Base-by-base conservation (phyloP, 805 yeast species). In the Wickerhamomyces subpelliculosus region DNA sequence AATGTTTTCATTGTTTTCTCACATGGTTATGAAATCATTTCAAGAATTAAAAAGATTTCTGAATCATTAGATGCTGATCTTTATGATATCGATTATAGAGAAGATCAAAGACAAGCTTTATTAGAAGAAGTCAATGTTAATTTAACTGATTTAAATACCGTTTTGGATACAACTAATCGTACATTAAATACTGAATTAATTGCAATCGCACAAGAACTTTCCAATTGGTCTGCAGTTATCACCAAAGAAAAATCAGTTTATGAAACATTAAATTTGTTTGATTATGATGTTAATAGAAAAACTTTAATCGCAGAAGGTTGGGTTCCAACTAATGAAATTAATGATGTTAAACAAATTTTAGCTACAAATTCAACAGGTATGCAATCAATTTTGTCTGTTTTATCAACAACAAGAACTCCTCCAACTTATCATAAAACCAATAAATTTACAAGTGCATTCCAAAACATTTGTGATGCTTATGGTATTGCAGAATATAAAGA, bases 361-460 rank as follows among this genome's bases (percentile, higher is more conserved):
- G 34, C 82, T 75, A 36, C 84, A 78, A 24, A 86, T 78, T 66
- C 87, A 86, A 32, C 82, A 84, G 95, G 73, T 75, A 27, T 58
- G 14, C 67, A 66, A 43, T 70, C 75, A 2, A 67, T 77, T 26
- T 63, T 78, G 19, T 80, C 81, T 54, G 75, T 77, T 18, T 58
- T 84, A 38, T 63, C 71, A 35, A 84, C 90, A 0, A 76, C 75
- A 40, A 73, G 75, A 61, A 77, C 85, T 3, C 98, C 98, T 2
- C 99, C 99, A 37, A 93, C 99, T 1, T 89, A 70, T 61, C 96
- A 88, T 61, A 78, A 83, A 53, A 86, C 94, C 12, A 93, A 90
- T 64, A 90, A 89, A 64, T 88, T 93, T 61, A 90, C 97, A 0
- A 75, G 69, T 21, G 96, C 96, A 1, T 93, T 87, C 70, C 99